These are phyloP conservation scores for Sphaerulina musiva DNA, from an alignment of 2,329 filamentous ascomycete genomes.

Conservation along the genomic window DNA sequence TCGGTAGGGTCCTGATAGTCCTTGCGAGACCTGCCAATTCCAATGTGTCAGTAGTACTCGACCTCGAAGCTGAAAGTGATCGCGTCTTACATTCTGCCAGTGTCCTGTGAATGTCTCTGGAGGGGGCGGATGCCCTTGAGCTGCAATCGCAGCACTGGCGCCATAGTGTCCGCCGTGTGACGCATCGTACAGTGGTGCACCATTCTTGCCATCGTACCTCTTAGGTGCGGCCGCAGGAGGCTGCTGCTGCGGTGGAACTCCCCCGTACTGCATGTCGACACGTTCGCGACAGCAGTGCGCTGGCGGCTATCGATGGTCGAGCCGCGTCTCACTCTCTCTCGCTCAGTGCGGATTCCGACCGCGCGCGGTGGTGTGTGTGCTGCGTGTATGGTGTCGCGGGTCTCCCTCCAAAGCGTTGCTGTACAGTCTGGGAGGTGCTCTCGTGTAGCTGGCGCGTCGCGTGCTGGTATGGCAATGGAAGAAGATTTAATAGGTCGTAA, in stretches of 20 bases:
- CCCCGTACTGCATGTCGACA: conserved; percentile 29
- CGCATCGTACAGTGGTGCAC: conserved; percentile 44
- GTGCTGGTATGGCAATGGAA: conserved; percentile 1
- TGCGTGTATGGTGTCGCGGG: conserved; percentile 1
- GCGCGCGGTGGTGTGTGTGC: background rate
- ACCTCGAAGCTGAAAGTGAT: conserved; percentile 2
- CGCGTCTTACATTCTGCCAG: conserved; percentile 79
- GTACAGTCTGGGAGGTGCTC: background rate
- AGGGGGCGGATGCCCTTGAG: conserved; percentile 79
- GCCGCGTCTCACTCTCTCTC: background rate
- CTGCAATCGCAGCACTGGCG: conserved; percentile 61
- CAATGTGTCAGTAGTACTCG: background rate
- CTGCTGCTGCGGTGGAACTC: conserved; percentile 27
- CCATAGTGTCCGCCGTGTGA: conserved; percentile 46
- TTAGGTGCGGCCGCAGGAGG: conserved; percentile 35
- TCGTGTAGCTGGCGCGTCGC: conserved; percentile 7
- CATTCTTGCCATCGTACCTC: conserved; percentile 46
- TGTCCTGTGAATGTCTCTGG: conserved; percentile 86
- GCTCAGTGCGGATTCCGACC: conserved; percentile 5
- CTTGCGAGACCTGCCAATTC: conserved; percentile 73
- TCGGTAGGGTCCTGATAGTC: conserved; percentile 83
- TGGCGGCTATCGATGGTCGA: conserved; percentile 5
- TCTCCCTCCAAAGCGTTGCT: background rate
- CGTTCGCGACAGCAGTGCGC: conserved; percentile 13
- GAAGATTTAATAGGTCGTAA: background rate